These are phyloP conservation scores for Cladosporium phlei DNA, from an alignment of 2,329 filamentous ascomycete species.

Conservation along the genomic window DNA sequence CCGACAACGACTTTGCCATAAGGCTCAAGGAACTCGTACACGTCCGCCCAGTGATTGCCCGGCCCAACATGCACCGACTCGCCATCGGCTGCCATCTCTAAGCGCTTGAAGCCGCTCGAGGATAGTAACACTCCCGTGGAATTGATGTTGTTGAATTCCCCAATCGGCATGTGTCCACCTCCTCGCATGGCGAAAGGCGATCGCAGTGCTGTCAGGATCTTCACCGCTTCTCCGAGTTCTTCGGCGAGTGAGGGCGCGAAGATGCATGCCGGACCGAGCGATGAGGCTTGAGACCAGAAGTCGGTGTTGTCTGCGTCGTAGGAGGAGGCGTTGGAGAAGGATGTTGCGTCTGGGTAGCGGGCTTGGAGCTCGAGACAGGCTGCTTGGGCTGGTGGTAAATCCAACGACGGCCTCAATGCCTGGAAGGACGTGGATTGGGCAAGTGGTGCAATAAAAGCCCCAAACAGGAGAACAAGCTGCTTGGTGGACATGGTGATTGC, in stretches of 20 bases:
- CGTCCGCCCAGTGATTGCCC: conserved; percentile 44
- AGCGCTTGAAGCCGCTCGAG: conserved; percentile 10
- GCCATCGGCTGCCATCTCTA: conserved; percentile 4
- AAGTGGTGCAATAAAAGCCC: not conserved
- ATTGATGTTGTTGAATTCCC: conserved; percentile 14
- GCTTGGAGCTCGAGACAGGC: not conserved
- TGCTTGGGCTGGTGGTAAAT: not conserved
- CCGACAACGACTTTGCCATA: conserved; percentile 40
- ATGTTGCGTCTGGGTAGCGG: not conserved
- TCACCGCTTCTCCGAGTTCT: conserved; percentile 6
- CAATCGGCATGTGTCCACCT: conserved; percentile 13
- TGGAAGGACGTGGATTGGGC: not conserved
- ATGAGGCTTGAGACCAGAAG: conserved; percentile 17
- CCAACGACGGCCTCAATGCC: not conserved
- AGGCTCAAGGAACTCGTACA: conserved; percentile 39
- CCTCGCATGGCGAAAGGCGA: conserved; percentile 12
- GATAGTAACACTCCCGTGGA: conserved; percentile 12
- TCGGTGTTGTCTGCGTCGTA: conserved; percentile 18
- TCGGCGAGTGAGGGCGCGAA: conserved; percentile 1
- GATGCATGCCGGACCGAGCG: conserved; percentile 5
- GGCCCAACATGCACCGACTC: conserved; percentile 39
- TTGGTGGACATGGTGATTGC: not conserved
- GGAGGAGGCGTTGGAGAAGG: not conserved
- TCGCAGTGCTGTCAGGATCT: not conserved
- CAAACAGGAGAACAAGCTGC: not conserved